A percentile compares a stretch with the other conserved stretches of the same genome.
phyloP scores from a whole-genome alignment of 2,329 filamentous ascomycete species.

The Aureobasidium sp. region DNA sequence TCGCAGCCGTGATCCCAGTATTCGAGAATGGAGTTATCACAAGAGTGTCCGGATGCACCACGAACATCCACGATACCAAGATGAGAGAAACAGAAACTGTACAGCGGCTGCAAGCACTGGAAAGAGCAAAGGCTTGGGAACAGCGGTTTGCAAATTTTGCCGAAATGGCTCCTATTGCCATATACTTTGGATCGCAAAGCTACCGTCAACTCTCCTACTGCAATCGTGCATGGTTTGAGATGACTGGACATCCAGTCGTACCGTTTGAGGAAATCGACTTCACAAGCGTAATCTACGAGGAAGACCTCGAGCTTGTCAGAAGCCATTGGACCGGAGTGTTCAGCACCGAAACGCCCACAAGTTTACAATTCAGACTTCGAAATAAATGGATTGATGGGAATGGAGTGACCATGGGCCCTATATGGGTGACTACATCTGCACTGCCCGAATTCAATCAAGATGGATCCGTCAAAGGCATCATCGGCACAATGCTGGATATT shows the following conservation, averaged over 20 bases:
- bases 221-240: conserved; percentile 41
- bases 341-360: conserved; percentile 28
- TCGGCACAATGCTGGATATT: conserved; percentile 38
- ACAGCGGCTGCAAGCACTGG: conserved; percentile 32
- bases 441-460: conserved; percentile 22
- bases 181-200: conserved; percentile 19
- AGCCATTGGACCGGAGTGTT: conserved; percentile 33
- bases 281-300: conserved; percentile 32
- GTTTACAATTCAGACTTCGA: conserved; percentile 33
- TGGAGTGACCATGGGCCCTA: conserved; percentile 14
- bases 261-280: conserved; percentile 33
- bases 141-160: conserved; percentile 18
- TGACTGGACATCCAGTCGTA: conserved; percentile 36
- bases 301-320: conserved; percentile 25
- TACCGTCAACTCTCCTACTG: conserved; percentile 17
- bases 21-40: conserved; percentile 15
- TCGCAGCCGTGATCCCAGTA: conserved; percentile 17
- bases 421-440: conserved; percentile 15
- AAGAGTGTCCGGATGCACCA: conserved; percentile 18
- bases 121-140: conserved; percentile 31
- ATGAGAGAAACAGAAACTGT: conserved; percentile 28
- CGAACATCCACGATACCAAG: conserved; percentile 20
- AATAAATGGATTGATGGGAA: conserved; percentile 21
- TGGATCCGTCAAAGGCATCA: conserved; percentile 29
- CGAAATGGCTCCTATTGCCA: conserved; percentile 28